phyloP scores from a whole-genome alignment of 345 rosid species.

The Ceriops tagal region DNA sequence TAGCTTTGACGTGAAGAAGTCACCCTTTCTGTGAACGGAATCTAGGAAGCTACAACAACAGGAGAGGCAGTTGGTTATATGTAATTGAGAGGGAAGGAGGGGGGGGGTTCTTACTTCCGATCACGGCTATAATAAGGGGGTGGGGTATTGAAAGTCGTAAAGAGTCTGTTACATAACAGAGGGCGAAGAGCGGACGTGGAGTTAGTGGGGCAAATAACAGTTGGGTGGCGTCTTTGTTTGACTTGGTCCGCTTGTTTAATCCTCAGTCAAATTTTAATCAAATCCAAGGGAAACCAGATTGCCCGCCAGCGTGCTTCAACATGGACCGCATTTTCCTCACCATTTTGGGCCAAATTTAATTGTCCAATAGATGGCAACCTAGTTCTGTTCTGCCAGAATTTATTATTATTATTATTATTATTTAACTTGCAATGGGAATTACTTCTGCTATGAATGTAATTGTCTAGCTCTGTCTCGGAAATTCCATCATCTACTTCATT shows the following conservation, averaged over 20 bases:
- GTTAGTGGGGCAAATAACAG: slow-evolving; percentile 27
- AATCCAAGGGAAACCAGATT: no score
- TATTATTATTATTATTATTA: no score
- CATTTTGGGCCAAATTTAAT: no score
- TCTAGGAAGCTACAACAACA: background rate
- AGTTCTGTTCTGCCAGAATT: no score
- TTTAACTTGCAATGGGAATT: no score
- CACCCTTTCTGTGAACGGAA: background rate
- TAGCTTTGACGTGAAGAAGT: background rate
- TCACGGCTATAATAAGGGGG: background rate
- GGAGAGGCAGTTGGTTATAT: background rate
- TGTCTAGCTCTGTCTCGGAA: no score
- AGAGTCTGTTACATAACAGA: slow-evolving; percentile 7
- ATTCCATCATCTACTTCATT: no score
- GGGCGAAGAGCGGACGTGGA: slow-evolving; percentile 23
- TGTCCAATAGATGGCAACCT: no score
- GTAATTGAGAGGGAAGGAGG: background rate
- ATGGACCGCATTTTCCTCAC: no score
- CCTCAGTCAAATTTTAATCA: background rate
- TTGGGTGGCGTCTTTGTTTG: background rate
- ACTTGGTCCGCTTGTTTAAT: slow-evolving; percentile 9
- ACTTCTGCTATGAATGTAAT: no score
- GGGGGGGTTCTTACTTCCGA: background rate
- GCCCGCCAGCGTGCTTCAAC: no score
- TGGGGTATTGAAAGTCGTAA: background rate